Evolutionary conservation across 2,329 filamentous ascomycete genomes (phyloP), one percentile per base, ranked within the genome.

Genomic region (Daldinia sp.): DNA sequence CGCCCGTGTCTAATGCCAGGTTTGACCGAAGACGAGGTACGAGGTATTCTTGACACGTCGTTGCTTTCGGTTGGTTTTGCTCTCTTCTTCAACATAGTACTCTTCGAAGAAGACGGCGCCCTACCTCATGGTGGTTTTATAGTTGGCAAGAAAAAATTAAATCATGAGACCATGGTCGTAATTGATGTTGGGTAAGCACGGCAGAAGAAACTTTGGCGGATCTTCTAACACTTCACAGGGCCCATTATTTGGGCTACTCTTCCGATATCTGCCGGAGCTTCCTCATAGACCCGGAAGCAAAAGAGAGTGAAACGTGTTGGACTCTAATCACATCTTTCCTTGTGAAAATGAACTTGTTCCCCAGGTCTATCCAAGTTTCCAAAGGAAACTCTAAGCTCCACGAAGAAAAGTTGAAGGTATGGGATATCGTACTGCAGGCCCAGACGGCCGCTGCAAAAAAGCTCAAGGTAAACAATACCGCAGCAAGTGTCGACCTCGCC

Each of bases 241-340:
- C 85, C 0, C 86, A 88, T 71, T 81, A 87, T 29, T 78, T 84
- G 43, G 86, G 87, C 3, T 89, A 89, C 72, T 86, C 83, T 3
- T 88, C 85, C 1, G 86, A 90, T 66, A 86, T 89, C 6, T 87
- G 84, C 68, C 82, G 87, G 13, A 87, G 84, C 43, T 89, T 89
- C 75, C 86, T 87, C 43, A 80, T 80, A 17, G 78, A 80, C 54
- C 68, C 73, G 0, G 43, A 13, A 4, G 11, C 47, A 5, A n/a
- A 57, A 35, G 4, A n/a, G 13, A 27, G 17, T 10, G 27, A 17
- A 17, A 15, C 34, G 13, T 50, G n/a, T 5, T 11, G 37, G 0
- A 30, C 30, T 5, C 34, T 43, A 32, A 32, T 62, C 9, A 15
- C 25, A n/a, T 13, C 17, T 6, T 50, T 64, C 10, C 35, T 61